phyloP scores from a whole-genome alignment of 371 early-diverging fungal species.

The Syncephalastrum sp. region DNA sequence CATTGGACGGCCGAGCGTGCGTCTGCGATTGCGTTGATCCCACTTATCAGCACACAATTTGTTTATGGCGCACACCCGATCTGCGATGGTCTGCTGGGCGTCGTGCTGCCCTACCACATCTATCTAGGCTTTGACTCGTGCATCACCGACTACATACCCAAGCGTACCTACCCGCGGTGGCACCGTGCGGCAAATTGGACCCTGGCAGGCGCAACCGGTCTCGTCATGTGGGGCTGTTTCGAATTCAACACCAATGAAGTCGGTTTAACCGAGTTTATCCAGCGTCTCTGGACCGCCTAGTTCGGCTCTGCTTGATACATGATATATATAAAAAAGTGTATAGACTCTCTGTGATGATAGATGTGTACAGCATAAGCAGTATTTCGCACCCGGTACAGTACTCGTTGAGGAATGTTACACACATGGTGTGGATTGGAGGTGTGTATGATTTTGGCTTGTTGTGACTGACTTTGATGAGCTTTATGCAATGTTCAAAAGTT shows the following conservation, averaged over 20 bases:
- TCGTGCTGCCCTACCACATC: slow-evolving; percentile 86
- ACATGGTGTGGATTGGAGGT: neutral
- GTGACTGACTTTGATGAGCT: too few relatives aligned
- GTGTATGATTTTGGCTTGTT: too few relatives aligned
- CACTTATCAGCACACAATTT: slow-evolving; percentile 73
- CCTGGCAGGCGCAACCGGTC: slow-evolving; percentile 64
- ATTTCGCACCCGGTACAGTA: too few relatives aligned
- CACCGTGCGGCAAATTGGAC: slow-evolving; percentile 63
- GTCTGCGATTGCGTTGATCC: slow-evolving; percentile 73
- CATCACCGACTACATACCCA: slow-evolving; percentile 82
- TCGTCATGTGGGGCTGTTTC: slow-evolving; percentile 87
- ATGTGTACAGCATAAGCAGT: too few relatives aligned
- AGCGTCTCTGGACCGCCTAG: slow-evolving; percentile 78
- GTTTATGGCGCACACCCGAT: slow-evolving; percentile 80
- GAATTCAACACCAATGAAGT: slow-evolving; percentile 94
- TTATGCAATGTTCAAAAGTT: too few relatives aligned
- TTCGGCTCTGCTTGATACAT: too few relatives aligned
- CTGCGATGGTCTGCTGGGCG: slow-evolving; percentile 84
- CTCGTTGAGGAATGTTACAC: neutral
- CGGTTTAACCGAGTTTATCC: slow-evolving; percentile 87
- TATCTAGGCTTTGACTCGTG: slow-evolving; percentile 78
- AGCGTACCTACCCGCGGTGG: slow-evolving; percentile 62
- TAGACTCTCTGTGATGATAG: too few relatives aligned
- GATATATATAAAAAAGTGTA: neutral
- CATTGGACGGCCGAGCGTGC: slow-evolving; percentile 72